Base-by-base conservation (phyloP, 2,329 filamentous ascomycete species). In the Ophiocordyceps camponoti-leonardi region DNA sequence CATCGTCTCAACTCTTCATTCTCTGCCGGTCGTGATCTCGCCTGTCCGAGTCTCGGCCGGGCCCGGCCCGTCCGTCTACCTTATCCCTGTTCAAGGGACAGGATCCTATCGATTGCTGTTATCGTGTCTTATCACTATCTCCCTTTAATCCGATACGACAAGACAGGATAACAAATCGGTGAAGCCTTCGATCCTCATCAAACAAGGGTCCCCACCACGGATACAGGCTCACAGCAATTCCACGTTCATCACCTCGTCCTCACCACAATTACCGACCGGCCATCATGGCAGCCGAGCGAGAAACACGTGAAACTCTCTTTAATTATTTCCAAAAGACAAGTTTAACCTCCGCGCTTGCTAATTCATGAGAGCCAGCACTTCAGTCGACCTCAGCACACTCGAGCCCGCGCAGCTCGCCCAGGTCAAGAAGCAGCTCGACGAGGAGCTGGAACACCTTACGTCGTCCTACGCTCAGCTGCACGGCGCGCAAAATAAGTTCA, bases 381-480 rank as follows among this genome's bases (percentile, higher is more conserved):
- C 52, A 77, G 74, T 78, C 53, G 74, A 73, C 53, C 69, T 98
- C 56, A 78, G 81, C 55, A 79, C 75, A 49, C 81, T 98, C 56
- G 83, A 82, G 55, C 72, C 81, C 23, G 84, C 86, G 53, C 90
- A 95, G 66, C 83, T 98, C 53, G 81, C 79, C 53, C 79, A 86
- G 55, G 81, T 98, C 54, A 95, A 98, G 72, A 87, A 92, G 63
- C 90, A 95, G 63, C 81, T 98, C 53, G 90, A 94, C 62, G 82
- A 92, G 57, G 92, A 98, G 66, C 81, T 98, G 52, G 86, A 94
- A 61, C 90, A 96, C 68, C 77, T 98, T 53, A 93, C 86, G 2
- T 76, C 71, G 47, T 96, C 92, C 11, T 94, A 94, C 67, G 74
- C 83, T 44, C 92, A 94, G 61, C 78, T 98, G 2, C 85, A 88